Evolutionary conservation across 2,329 filamentous ascomycete species (phyloP).

Genomic region (Penicillium brasilianum): DNA sequence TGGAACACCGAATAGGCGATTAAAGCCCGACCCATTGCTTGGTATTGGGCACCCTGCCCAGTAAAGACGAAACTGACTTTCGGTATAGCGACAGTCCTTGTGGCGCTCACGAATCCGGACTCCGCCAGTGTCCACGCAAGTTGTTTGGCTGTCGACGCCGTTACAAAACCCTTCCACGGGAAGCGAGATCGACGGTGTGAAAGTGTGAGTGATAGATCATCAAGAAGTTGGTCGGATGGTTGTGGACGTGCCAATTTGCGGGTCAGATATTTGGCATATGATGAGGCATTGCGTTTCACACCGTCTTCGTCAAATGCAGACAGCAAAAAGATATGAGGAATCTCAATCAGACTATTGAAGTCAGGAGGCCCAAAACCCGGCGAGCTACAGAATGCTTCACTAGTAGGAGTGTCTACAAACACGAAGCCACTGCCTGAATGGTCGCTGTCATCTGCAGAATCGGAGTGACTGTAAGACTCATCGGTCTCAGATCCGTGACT

Average conservation of each 20-base stretch:
- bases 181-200: slow-evolving; percentile 24
- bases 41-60: slow-evolving; percentile 47
- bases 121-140: slow-evolving; percentile 25
- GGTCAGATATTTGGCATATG: slow-evolving; percentile 23
- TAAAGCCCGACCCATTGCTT: slow-evolving; percentile 42
- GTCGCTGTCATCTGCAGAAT: slow-evolving; percentile 19
- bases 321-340: slow-evolving; percentile 22
- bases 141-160: slow-evolving; percentile 20
- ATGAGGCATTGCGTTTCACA: slow-evolving; percentile 26
- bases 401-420: slow-evolving; percentile 22
- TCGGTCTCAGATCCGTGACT: neutral
- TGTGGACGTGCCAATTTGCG: slow-evolving; percentile 1
- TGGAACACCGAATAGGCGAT: slow-evolving; percentile 30
- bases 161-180: slow-evolving; percentile 27
- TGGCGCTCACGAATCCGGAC: slow-evolving; percentile 17
- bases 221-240: slow-evolving; percentile 19
- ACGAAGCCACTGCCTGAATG: slow-evolving; percentile 8
- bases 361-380: neutral
- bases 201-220: slow-evolving; percentile 33
- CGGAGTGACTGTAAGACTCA: neutral
- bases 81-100: slow-evolving; percentile 10
- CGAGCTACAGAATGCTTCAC: slow-evolving; percentile 16
- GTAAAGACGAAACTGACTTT: slow-evolving; percentile 45
- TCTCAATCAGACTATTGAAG: neutral
- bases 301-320: slow-evolving; percentile 34